A percentile compares a stretch with the other conserved stretches of the same genome.
These are phyloP conservation scores for Cercis canadensis DNA, from an alignment of 306 rosid genomes.

Conservation along the genomic window DNA sequence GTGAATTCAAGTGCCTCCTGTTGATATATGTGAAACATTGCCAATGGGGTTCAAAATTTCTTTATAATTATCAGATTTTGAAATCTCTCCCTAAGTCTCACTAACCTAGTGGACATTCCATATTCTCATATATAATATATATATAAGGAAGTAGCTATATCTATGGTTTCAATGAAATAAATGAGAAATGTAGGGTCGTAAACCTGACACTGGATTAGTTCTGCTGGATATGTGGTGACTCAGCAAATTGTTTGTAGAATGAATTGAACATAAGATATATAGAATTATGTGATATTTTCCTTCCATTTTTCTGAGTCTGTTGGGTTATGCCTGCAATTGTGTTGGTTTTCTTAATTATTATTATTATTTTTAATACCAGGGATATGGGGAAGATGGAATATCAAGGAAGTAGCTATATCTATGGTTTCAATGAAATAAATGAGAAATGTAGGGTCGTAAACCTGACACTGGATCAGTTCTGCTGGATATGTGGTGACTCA, in stretches of 20 bases:
- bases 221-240: neutral
- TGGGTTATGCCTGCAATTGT: neutral
- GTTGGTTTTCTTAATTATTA: neutral
- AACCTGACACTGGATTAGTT: neutral
- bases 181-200: neutral
- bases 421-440: no score
- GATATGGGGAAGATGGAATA: no score
- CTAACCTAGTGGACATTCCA: neutral
- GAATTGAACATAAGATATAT: neutral
- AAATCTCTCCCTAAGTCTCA: neutral
- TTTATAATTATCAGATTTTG: no score
- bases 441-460: neutral
- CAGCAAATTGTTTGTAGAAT: neutral
- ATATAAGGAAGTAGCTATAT: no score
- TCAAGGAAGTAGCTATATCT: no score
- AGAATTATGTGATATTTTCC: neutral
- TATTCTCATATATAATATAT: no score
- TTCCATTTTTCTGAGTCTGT: neutral
- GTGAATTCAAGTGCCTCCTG: neutral
- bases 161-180: no score
- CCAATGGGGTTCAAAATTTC: no score
- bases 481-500: neutral
- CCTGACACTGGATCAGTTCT: neutral
- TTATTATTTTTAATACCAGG: no score
- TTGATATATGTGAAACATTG: neutral